Base-by-base conservation (phyloP, 2,329 filamentous ascomycete genomes). In the Fusarium mangiferae region DNA sequence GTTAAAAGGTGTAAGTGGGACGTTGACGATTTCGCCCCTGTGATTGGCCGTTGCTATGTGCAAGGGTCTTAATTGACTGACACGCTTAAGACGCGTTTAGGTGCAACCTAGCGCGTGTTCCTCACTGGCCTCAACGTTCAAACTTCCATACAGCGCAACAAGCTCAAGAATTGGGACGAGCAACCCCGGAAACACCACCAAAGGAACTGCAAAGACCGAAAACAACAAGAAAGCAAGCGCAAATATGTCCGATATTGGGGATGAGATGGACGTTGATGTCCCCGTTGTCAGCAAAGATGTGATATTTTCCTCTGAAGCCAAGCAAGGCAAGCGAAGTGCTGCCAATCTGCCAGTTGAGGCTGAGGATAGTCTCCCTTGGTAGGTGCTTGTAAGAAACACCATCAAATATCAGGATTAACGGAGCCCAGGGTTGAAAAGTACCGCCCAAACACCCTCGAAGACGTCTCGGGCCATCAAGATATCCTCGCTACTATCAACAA, bases 401-500 rank as follows among this genome's bases (percentile, higher is more conserved):
- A 5, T 14, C 45, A 17, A 35, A 7, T 14, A 13, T n/a, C n/a
- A 22, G 20, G 3, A 17, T 42, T 62, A 39, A 56, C 64, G 39
- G 20, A 15, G 39, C 30, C 35, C 68, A 95, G 93, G 95, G 95
- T 99, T 14, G 96, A 99, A 81, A 99, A 99, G 80, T 99, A 98
- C 84, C 91, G 96, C 60, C 96, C 96, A 24, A 91, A 92, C 70
- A 94, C 93, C 4, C 90, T 99, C 51, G 90, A 92, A 76, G 96
- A 99, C 83, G 96, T 99, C 66, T 97, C 95, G 7, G 96, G 96
- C 26, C 96, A 99, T 83, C 93, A 98, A 81, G 96, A 99, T 83
- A 98, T 99, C 80, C 91, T 99, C 73, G 92, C 95, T 9, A 99
- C 96, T 5, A 97, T 99, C 85, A 98, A 98, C 87, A 96, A 95